Conservation (phyloP, 1,139 yeast genomes). For the Sugiyamaella xylanicola region DNA sequence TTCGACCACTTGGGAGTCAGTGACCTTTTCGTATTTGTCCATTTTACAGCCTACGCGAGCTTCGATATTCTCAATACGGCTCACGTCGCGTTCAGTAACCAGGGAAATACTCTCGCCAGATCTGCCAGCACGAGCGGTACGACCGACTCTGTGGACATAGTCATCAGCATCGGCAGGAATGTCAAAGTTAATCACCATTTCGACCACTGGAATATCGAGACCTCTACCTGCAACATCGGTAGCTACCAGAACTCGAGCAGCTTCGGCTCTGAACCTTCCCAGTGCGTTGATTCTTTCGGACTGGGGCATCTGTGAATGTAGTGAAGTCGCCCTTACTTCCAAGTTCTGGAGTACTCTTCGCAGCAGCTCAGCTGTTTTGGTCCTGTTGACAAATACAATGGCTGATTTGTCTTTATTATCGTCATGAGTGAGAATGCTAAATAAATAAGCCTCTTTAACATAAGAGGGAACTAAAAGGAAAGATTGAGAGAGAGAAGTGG, state of each 20-base stretch:
- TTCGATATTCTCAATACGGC: constrained; percentile 81
- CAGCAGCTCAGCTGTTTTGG: constrained; percentile 83
- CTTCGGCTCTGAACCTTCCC: constrained; percentile 91
- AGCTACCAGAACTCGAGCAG: constrained; percentile 88
- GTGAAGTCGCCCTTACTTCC: constrained; percentile 79
- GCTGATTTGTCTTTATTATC: constrained; percentile 63
- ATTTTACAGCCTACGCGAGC: constrained; percentile 77
- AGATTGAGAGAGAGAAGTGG: constrained; percentile 64
- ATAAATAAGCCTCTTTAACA: constrained; percentile 87
- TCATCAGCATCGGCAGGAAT: constrained; percentile 97
- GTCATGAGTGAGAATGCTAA: constrained; percentile 63
- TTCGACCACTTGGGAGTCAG: constrained; percentile 75
- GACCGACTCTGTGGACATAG: constrained; percentile 97
- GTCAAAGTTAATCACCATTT: constrained; percentile 85
- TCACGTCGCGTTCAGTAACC: constrained; percentile 83
- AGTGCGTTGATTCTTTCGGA: constrained; percentile 84
- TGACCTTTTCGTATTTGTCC: constrained; percentile 67
- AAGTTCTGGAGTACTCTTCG: constrained; percentile 72
- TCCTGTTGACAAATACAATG: constrained; percentile 88
- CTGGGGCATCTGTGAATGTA: constrained; percentile 96
- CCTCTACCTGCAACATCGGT: constrained; percentile 98
- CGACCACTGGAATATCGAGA: constrained; percentile 91
- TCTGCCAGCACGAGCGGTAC: constrained; percentile 99
- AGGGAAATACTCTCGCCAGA: constrained; percentile 69
- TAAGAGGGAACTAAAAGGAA: constrained; percentile 69